Base-by-base conservation (phyloP, 129 eudicot species). In the Escallonia rubra region DNA sequence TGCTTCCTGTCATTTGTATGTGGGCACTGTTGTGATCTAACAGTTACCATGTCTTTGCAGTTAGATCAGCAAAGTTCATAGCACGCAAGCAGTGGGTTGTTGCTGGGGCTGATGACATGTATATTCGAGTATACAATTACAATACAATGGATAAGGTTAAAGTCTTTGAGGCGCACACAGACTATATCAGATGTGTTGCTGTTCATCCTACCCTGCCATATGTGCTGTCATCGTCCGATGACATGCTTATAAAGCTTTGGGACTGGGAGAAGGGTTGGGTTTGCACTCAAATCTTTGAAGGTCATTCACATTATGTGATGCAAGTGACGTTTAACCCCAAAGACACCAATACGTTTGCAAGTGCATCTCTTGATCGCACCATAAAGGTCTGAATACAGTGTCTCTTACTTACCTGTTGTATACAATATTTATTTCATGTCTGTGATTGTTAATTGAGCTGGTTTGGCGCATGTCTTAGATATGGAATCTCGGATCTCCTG, bases 61-160 rank as follows among this genome's bases (percentile, higher is more conserved):
- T 93, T 56, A 81, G 99, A 57, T 89, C 99, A 2, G 99, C 99
- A 5, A 93, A 93, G 80, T 93, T 93, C 65, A 82, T 89, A 34
- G 82, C 99, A 59, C 87, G 95, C 65, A 89, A 93, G 71, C 95
- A 93, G 74, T 93, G 99, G 99, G 95, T 93, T 66, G 99, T 93
- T 76, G 95, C 99, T 48, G 99, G 99, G 73, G 92, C 96, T 23
- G 99, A 93, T 86, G 99, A 93, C 88, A 93, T 89, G 99, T 85
- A 65, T 74, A 84, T 93, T 70, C 99, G 99, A 47, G 95, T 93
- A 60, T 93, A 93, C 95, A 87, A 93, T 70, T 93, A 86, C 88
- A 89, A 93, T 67, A 93, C 99, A 7, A 86, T 89, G 95, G 99
- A 93, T 64, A 93, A 93, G 81, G 90, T 89, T 63, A 93, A 86